Conservation (phyloP, 2,329 filamentous ascomycete genomes). For the Tolypocladium nubicola region DNA sequence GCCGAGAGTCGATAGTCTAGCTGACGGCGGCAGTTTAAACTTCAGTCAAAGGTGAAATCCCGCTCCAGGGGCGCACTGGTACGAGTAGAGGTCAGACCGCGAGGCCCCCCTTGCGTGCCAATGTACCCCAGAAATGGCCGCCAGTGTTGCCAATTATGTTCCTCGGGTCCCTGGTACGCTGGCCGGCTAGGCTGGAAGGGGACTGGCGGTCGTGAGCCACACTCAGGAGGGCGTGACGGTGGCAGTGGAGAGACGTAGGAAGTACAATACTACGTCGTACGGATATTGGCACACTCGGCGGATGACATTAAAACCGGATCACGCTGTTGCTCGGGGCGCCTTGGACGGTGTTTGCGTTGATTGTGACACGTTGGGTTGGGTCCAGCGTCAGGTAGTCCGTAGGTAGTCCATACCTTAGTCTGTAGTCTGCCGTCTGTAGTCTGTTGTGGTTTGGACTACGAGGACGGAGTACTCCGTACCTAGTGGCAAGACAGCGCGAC, state of each 20-base stretch:
- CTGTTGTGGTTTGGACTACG: too few species aligned
- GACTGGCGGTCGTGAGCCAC: neutral
- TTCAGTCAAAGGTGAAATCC: neutral
- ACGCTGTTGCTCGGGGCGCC: neutral
- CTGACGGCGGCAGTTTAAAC: neutral
- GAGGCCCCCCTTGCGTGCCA: conserved; percentile 11
- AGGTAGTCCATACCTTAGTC: too few species aligned
- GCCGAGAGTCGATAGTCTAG: neutral
- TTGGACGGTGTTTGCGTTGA: neutral
- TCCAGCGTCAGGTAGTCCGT: neutral
- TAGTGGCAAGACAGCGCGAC: neutral
- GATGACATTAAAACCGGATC: neutral
- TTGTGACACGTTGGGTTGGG: neutral
- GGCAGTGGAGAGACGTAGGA: neutral
- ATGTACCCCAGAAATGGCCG: conserved; percentile 8
- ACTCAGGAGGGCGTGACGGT: neutral
- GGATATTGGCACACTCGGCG: too few species aligned
- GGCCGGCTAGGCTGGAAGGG: neutral
- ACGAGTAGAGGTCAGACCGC: neutral
- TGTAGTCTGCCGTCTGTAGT: too few species aligned
- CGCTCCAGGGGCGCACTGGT: neutral
- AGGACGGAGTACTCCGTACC: too few species aligned
- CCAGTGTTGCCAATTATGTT: conserved; percentile 6
- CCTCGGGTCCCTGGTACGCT: conserved; percentile 6
- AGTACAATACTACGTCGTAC: neutral